Base-by-base conservation (phyloP, 2,329 filamentous ascomycete species). In the Sphaerulina vaccinii region DNA sequence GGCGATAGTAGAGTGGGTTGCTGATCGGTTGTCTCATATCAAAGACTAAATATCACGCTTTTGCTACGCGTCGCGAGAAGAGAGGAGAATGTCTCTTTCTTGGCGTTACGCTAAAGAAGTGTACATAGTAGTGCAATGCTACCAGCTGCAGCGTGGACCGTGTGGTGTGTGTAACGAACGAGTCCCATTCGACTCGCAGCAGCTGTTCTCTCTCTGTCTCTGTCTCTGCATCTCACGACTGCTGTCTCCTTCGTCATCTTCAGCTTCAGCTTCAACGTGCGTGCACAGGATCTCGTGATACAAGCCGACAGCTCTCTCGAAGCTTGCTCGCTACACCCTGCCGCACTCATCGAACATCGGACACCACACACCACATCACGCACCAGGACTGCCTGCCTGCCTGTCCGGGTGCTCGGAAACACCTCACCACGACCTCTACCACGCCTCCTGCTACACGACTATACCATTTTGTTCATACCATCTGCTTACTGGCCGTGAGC, bases 381-480 rank as follows among this genome's bases (percentile, higher is more conserved):
- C 27, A 10, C 11, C 27, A 13, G n/a, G 39, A 11, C 22, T 40
- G n/a, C 16, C 36, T 16, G 35, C 23, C 15, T 7, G 13, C 47
- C 11, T 8, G 22, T 9, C n/a, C 38, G 29, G 16, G 22, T 15
- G 18, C 29, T 11, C 22, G 13, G 13, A 6, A 32, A 32, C 10
- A 10, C 27, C 27, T 22, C 40, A n/a, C 15, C 33, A 33, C 49
- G 13, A 37, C 24, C 13, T 6, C n/a, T 22, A n/a, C 42, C 9
- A 40, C 36, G 10, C 42, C 27, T 29, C 8, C 11, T 27, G 27
- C 22, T n/a, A n/a, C n/a, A 29, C 21, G 32, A 13, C 32, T 2
- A 19, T 40, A 13, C 38, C 46, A 32, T 54, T 54, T 53, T 56
- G 54, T 53, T 36, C 40, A 36, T 46, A 40, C 15, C 13, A 40